Evolutionary conservation across 805 yeast species (phyloP), one percentile per base, ranked within the genome.

Genomic region (Suhomyces tanzawaensis): DNA sequence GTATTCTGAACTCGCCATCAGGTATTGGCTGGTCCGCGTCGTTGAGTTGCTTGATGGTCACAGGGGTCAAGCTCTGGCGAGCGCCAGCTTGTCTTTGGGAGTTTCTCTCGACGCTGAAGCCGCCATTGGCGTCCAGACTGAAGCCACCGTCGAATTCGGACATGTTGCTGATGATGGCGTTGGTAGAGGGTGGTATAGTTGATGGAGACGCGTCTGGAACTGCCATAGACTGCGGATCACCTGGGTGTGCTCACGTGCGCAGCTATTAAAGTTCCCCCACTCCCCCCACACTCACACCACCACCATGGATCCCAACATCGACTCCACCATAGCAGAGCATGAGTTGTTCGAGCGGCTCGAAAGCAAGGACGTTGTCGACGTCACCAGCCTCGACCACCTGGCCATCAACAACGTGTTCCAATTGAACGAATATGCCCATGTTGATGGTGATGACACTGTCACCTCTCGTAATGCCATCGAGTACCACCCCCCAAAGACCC

Each of bases 21-120:
- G 82, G 85, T 3, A 76, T 73, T 3, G 69, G 63, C 41, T 78
- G 85, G 12, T 71, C 66, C 3, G 85, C 73, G 37, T 81, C 86
- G 41, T 74, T 66, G 42, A 85, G 71, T 58, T 82, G 85, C 53
- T 82, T 84, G 49, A 85, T 78, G 1, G 95, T 84, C 9, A 83
- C 88, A 2, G 95, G 90, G 3, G 71, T 66, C 32, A 45, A 45
- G 19, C 54, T 47, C 3, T 59, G 46, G 22, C 66, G 54, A 35
- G 31, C 40, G n/a, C 36, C 22, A 4, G 42, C 24, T 22, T 48
- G 58, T 37, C 38, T 53, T 31, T 59, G 64, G 24, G 60, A 49
- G 19, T 33, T 40, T 15, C 37, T 45, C 6, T 58, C 55, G 11
- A 35, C 30, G 24, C 37, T 44, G 39, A 50, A 54, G 14, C 53